phyloP scores from a whole-genome alignment of 2,329 filamentous ascomycete genomes.

The Chaetomiaceae sp. region DNA sequence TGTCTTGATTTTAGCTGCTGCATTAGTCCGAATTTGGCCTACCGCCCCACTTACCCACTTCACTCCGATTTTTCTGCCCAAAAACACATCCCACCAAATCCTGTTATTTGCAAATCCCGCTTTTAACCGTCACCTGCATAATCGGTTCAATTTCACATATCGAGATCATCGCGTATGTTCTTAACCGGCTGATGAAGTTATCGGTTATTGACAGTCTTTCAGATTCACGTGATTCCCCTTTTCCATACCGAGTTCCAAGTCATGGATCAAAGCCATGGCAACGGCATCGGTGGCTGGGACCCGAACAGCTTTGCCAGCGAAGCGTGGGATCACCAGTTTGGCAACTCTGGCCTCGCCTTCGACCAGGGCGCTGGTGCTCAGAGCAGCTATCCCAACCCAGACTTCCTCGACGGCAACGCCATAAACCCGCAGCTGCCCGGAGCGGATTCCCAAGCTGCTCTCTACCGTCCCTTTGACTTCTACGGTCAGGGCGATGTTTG shows the following conservation, averaged over 20 bases:
- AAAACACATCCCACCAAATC: neutral
- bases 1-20: neutral
- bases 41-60: neutral
- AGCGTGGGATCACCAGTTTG: conserved; percentile 23
- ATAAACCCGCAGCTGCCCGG: conserved; percentile 20
- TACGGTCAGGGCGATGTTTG: conserved; percentile 19
- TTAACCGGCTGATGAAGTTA: conserved; percentile 3
- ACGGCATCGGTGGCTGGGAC: conserved; percentile 23
- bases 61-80: neutral
- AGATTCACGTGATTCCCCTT: conserved; percentile 20
- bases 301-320: conserved; percentile 15
- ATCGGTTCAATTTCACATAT: neutral
- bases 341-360: conserved; percentile 10
- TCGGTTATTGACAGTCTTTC: neutral
- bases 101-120: conserved; percentile 5
- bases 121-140: neutral
- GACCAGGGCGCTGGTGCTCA: conserved; percentile 15
- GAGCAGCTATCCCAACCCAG: conserved; percentile 19
- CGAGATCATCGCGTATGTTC: conserved; percentile 4
- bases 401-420: conserved; percentile 15
- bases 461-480: conserved; percentile 20
- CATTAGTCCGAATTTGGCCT: conserved; percentile 10
- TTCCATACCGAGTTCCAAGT: neutral
- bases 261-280: conserved; percentile 24
- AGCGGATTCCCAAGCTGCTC: conserved; percentile 9